phyloP scores from a whole-genome alignment of 176 grass and related monocot species.

The Cocos nucifera region DNA sequence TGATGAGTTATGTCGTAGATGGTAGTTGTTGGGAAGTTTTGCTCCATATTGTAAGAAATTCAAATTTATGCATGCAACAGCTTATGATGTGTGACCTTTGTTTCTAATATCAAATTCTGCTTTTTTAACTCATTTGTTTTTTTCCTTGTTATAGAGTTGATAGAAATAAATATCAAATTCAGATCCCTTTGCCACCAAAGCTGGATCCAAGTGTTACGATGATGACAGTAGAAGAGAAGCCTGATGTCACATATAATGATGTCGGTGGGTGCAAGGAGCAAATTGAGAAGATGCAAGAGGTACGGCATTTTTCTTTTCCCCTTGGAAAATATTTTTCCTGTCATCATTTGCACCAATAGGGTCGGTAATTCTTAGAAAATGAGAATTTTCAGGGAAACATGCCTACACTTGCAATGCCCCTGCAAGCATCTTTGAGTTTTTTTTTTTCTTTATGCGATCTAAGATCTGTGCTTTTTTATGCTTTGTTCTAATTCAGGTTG shows the following conservation, averaged over 20 bases:
- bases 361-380: too few species aligned
- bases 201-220: conserved; percentile 96
- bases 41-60: too few species aligned
- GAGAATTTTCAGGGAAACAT: too few species aligned
- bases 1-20: too few species aligned
- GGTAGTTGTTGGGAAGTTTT: too few species aligned
- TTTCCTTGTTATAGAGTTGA: conserved; percentile 53
- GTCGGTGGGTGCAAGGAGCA: conserved; percentile 94
- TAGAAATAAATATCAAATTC: conserved; percentile 88
- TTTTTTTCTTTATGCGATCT: too few species aligned
- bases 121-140: background rate
- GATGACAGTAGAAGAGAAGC: conserved; percentile 98
- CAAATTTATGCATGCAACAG: too few species aligned
- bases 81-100: too few species aligned
- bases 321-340: too few species aligned
- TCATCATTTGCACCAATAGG: too few species aligned
- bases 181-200: conserved; percentile 84
- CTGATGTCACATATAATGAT: conserved; percentile 92
- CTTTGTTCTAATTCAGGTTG: conserved; percentile 34
- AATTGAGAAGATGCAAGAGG: conserved; percentile 96
- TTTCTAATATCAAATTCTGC: conserved; percentile 1
- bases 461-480: background rate
- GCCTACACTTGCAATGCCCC: too few species aligned
- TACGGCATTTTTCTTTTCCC: conserved; percentile 1
- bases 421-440: too few species aligned